These are phyloP conservation scores for Amanita phalloides DNA, from an alignment of 768 basidiomycete species.

Conservation along the genomic window DNA sequence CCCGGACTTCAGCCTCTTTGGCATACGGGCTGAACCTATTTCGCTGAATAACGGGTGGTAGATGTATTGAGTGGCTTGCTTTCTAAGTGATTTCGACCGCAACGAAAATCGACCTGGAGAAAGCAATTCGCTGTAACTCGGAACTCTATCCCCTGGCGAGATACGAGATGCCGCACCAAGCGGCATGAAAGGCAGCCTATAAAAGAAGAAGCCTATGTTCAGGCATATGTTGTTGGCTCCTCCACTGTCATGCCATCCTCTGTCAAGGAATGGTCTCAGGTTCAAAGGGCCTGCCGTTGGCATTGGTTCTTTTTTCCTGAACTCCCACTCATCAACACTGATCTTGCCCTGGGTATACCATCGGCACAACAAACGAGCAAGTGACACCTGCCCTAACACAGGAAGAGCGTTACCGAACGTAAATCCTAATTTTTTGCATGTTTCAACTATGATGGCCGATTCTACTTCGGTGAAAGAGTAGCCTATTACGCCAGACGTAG, in stretches of 20 bases:
- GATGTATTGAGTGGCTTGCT: constrained; percentile 16
- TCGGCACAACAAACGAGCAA: constrained; percentile 32
- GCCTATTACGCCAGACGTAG: constrained; percentile 13
- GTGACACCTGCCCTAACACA: constrained; percentile 31
- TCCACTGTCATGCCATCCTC: constrained; percentile 26
- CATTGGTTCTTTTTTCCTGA: constrained; percentile 28
- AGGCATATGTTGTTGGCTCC: constrained; percentile 27
- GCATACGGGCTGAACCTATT: constrained; percentile 14
- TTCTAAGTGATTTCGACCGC: constrained; percentile 20
- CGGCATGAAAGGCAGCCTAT: constrained; percentile 31
- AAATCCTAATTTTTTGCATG: constrained; percentile 23
- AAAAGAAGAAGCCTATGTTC: constrained; percentile 23
- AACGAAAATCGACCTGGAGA: constrained; percentile 28
- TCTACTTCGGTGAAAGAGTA: constrained; percentile 14
- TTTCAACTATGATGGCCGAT: constrained; percentile 15
- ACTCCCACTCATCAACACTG: constrained; percentile 31
- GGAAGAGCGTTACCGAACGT: constrained; percentile 34
- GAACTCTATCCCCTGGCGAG: constrained; percentile 19
- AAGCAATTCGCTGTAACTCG: constrained; percentile 24
- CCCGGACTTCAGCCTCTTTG: constrained; percentile 12
- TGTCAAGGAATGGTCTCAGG: constrained; percentile 31
- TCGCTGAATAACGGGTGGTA: constrained; percentile 33
- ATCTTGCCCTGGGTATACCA: constrained; percentile 29
- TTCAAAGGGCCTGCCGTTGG: constrained; percentile 30
- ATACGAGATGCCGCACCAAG: constrained; percentile 16